phyloP scores from a whole-genome alignment of 805 yeast species.

The Vanderwaltozyma tropicalis region DNA sequence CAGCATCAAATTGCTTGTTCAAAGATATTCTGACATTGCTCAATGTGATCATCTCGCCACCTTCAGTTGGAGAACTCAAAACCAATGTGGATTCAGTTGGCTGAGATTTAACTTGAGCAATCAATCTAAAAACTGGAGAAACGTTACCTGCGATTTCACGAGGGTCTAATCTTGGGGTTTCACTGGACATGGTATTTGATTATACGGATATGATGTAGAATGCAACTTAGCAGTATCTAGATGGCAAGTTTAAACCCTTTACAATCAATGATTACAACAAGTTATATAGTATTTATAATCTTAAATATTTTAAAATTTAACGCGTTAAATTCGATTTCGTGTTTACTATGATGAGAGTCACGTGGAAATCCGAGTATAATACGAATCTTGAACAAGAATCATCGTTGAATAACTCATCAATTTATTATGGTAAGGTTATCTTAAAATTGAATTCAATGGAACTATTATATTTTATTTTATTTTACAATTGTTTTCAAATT shows the following conservation, averaged over 20 bases:
- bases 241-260: not conserved
- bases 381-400: too few species aligned
- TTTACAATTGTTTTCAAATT: too few species aligned
- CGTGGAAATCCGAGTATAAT: too few species aligned
- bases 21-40: constrained; percentile 20
- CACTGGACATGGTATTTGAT: constrained; percentile 20
- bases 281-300: too few species aligned
- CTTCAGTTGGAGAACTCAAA: constrained; percentile 20
- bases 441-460: too few species aligned
- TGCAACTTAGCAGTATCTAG: constrained; percentile 4
- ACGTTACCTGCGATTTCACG: constrained; percentile 16
- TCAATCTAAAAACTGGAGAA: constrained; percentile 24
- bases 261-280: too few species aligned
- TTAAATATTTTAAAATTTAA: too few species aligned
- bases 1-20: constrained; percentile 17
- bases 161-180: constrained; percentile 28
- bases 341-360: too few species aligned
- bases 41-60: constrained; percentile 22
- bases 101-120: constrained; percentile 26
- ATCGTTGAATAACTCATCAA: too few species aligned
- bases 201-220: not conserved
- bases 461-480: too few species aligned
- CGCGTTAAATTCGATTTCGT: too few species aligned
- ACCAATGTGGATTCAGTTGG: constrained; percentile 21
- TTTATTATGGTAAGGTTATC: too few species aligned